Base-by-base conservation (phyloP, 108 stramenopile species). In the Discostella stelligeroides region DNA sequence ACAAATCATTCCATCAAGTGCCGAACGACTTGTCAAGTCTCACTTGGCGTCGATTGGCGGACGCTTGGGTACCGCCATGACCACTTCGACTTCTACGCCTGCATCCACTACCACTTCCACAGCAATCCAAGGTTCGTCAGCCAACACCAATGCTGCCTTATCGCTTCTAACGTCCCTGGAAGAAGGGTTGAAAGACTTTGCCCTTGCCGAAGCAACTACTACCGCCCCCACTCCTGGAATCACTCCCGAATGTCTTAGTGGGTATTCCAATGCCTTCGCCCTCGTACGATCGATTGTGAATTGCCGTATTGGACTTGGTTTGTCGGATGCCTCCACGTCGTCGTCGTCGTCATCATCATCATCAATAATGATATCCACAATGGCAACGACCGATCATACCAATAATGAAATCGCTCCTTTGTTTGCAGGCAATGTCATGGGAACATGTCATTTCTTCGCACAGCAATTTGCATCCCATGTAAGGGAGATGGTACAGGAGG, bases 381-480 rank as follows among this genome's bases (percentile, higher is more conserved):
- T 15, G 13, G 15, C 55, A 41, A 43, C 39, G 14, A 24, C 21
- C 15, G 38, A 27, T 27, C 47, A 49, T 23, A 2, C 2, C 24
- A 24, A 25, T 18, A 57, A 4, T 1, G 50, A 37, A 27, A 34
- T 41, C 7, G 21, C 43, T 4, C 21, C 53, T n/a, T n/a, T n/a
- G 30, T 50, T 62, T 0, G 75, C 75, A 11, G 34, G 28, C 12
- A 29, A 43, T 37, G 62, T 66, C 24, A 39, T 69, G 58, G 69
- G 68, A 34, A 18, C 70, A 6, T 71, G 69, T 45, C 54, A 55
- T 21, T 71, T 71, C 59, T 71, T 79, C 50, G 50, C 77, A 14
- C 42, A 55, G 18, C 77, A 79, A 57, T 79, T 79, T 46, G 29
- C 47, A 41, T 37, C 55, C 13, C 70, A 79, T 48, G 57, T 72